These are phyloP conservation scores for Picea sitchensis DNA, from an alignment of 75 land plant genomes.

Conservation along the genomic window DNA sequence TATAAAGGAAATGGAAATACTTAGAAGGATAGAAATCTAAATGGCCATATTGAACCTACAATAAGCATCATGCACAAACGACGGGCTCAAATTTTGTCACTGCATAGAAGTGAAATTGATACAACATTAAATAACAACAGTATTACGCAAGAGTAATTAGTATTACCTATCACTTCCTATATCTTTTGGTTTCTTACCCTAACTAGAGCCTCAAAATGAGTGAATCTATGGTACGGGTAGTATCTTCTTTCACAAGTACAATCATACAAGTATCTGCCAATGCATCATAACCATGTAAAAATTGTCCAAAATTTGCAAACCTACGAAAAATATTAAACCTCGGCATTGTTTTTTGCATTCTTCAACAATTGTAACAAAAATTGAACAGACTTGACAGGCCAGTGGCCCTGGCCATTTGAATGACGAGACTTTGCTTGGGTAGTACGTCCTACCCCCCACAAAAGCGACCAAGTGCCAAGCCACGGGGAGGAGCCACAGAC, in stretches of 20 bases:
- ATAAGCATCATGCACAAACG: neutral
- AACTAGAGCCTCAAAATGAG: neutral
- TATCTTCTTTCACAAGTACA: neutral
- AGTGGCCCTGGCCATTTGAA: too few relatives aligned
- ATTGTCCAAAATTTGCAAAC: neutral
- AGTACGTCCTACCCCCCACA: too few relatives aligned
- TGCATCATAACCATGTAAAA: constrained; percentile 1
- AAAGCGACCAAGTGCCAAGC: too few relatives aligned
- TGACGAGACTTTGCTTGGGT: too few relatives aligned
- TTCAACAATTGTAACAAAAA: too few relatives aligned
- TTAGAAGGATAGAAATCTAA: neutral
- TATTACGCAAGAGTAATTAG: neutral
- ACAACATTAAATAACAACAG: neutral
- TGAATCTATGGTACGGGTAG: neutral
- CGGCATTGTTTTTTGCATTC: too few relatives aligned
- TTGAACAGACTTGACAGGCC: too few relatives aligned
- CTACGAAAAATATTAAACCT: neutral
- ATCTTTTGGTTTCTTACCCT: neutral
- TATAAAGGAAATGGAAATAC: neutral
- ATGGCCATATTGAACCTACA: neutral
- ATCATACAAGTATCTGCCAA: too few relatives aligned
- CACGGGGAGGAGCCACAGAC: too few relatives aligned
- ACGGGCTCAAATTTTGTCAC: neutral
- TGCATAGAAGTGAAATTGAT: neutral
- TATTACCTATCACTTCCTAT: neutral